Base-by-base conservation (phyloP, 495 filamentous ascomycete species). In the Talaromyces proteolyticus region DNA sequence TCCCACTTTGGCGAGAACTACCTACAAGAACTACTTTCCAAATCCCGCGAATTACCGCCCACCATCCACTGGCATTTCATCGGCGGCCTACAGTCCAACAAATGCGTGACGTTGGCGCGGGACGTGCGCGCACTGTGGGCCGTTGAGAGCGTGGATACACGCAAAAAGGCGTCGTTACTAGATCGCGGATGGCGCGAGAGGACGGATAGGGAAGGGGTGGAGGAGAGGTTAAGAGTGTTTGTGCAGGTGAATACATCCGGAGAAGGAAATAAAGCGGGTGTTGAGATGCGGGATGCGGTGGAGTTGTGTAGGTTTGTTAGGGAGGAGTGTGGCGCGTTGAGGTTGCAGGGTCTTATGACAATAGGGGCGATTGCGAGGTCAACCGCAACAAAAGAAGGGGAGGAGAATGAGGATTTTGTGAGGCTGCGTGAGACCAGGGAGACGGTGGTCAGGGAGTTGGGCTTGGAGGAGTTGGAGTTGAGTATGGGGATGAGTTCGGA, bases 1-100 rank as follows among this genome's bases (percentile, higher is more conserved):
- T 56, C 73, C 44, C 90, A 97, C 68, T 96, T 96, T 66, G 93
- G 93, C 54, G 93, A 98, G 69, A 98, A 98, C 72, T 98, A 98
- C 74, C 77, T 87, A 12, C 91, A 96, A 69, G 93, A 98, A 62
- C 82, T 98, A 38, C 70, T 79, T 44, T 82, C 92, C 64, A 98
- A 98, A 69, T 86, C 91, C 10, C 72, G 77, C 8, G 58, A 90
- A 17, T 79, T 97, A 4, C 93, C 93, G 0, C 82, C 87, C 0
- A 77, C 70, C 17, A 87, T 98, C 49, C 75, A 78, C 47, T 98
- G 93, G 93, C 93, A 98, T 61, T 96, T 96, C 65, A 97, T 96
- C 66, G 93, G 93, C 46, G 87, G 84, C 0, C 68, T 98, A 36
- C 91, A 96, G 65, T 85, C 71, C 65, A 95, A 93, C 58, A 96